phyloP scores from a whole-genome alignment of 1,284 basidiomycete genomes.

The Austroboletus novae-zelandiae region DNA sequence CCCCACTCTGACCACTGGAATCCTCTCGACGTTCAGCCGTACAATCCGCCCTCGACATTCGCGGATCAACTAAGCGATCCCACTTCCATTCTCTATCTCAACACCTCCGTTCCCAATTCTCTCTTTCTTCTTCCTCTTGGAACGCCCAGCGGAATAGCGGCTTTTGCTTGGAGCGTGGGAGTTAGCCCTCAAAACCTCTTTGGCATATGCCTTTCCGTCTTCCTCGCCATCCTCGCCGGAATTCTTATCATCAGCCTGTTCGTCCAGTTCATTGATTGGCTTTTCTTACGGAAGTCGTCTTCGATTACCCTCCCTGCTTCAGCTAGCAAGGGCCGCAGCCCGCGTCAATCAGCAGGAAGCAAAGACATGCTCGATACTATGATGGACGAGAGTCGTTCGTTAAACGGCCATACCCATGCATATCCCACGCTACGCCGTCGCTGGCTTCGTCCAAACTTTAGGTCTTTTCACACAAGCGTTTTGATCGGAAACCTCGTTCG shows the following conservation, averaged over 20 bases:
- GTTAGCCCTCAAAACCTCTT: conserved; percentile 83
- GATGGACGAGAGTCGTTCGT: conserved; percentile 56
- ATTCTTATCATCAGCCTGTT: conserved; percentile 67
- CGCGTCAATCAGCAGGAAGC: conserved; percentile 47
- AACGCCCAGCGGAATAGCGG: conserved; percentile 60
- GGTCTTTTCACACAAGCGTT: conserved; percentile 74
- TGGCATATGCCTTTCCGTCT: conserved; percentile 78
- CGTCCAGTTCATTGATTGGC: conserved; percentile 71
- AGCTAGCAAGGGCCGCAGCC: conserved; percentile 49
- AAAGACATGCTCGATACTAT: conserved; percentile 51
- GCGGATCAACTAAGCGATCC: conserved; percentile 68
- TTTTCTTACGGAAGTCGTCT: conserved; percentile 39
- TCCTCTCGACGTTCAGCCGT: conserved; percentile 59
- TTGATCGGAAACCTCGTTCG: conserved; percentile 90
- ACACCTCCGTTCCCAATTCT: conserved; percentile 63
- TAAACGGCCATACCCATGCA: conserved; percentile 36
- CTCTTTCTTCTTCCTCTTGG: conserved; percentile 69
- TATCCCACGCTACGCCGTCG: conserved; percentile 32
- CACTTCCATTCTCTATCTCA: conserved; percentile 76
- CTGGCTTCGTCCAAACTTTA: conserved; percentile 67
- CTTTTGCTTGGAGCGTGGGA: conserved; percentile 72
- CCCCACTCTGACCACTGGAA: conserved; percentile 55
- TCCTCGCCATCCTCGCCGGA: conserved; percentile 75
- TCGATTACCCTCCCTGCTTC: conserved; percentile 22
- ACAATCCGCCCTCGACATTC: conserved; percentile 65